phyloP scores from a whole-genome alignment of 2,329 filamentous ascomycete genomes.

The Ophiognomonia clavigignenti-juglandacearum region DNA sequence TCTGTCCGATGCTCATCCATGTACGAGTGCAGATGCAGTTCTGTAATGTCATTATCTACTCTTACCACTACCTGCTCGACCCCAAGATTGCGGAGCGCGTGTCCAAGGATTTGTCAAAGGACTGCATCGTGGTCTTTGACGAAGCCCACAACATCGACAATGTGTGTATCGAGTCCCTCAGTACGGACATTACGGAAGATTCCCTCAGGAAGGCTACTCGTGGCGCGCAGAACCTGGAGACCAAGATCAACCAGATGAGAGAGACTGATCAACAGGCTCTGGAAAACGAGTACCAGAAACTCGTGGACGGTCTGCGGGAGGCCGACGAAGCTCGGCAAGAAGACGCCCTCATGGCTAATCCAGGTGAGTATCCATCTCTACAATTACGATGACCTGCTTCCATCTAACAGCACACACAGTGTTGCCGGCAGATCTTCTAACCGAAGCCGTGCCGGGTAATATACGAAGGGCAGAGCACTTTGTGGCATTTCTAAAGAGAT shows the following conservation, averaged over 20 bases:
- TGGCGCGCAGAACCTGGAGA: conserved; percentile 85
- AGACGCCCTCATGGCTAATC: conserved; percentile 96
- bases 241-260: conserved; percentile 90
- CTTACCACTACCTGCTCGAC: conserved; percentile 95
- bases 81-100: conserved; percentile 96
- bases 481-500: conserved; percentile 87
- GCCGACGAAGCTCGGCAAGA: conserved; percentile 87
- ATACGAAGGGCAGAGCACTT: conserved; percentile 96
- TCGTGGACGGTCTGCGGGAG: conserved; percentile 85
- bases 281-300: conserved; percentile 90
- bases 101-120: conserved; percentile 92
- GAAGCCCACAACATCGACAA: conserved; percentile 99
- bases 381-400: too few relatives aligned
- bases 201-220: conserved; percentile 85
- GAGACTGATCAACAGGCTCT: conserved; percentile 92
- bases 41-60: conserved; percentile 99
- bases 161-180: conserved; percentile 95
- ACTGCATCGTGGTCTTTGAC: conserved; percentile 98
- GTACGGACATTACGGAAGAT: conserved; percentile 94
- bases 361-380: conserved; percentile 36
- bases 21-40: conserved; percentile 93
- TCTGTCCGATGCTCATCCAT: conserved; percentile 11
- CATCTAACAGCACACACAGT: conserved; percentile 37
- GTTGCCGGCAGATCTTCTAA: conserved; percentile 86
- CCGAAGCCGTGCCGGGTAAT: conserved; percentile 94